These are phyloP conservation scores for Mycena capillaripes DNA, from an alignment of 768 basidiomycete genomes.

Conservation along the genomic window DNA sequence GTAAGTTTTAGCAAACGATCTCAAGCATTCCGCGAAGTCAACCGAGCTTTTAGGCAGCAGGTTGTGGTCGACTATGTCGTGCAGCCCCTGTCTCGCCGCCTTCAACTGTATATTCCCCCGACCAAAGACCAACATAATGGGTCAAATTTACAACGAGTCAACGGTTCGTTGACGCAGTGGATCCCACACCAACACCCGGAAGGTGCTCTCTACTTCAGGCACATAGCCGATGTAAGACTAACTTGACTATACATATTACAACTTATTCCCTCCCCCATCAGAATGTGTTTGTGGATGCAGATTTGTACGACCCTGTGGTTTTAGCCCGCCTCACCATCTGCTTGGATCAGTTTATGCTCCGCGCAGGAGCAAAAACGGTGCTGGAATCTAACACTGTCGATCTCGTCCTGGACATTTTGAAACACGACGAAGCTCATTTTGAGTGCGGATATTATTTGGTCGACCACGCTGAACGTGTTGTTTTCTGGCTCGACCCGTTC, in stretches of 20 bases:
- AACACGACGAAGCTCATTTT: neutral
- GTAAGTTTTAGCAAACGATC: too few species aligned
- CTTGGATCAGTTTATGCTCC: neutral
- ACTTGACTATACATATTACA: too few species aligned
- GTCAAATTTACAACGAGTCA: neutral
- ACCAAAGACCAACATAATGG: too few species aligned
- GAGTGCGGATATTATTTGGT: slow-evolving; percentile 14
- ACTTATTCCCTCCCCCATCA: neutral
- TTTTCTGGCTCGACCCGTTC: slow-evolving; percentile 7
- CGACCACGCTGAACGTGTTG: slow-evolving; percentile 1
- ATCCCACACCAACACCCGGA: slow-evolving; percentile 7
- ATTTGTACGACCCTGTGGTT: neutral
- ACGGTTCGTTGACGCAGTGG: neutral
- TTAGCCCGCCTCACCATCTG: neutral
- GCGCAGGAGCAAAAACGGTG: neutral
- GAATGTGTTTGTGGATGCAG: slow-evolving; percentile 1
- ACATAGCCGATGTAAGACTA: neutral
- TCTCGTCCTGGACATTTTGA: neutral
- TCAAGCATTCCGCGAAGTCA: too few species aligned
- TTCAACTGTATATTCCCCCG: too few species aligned
- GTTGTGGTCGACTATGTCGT: too few species aligned
- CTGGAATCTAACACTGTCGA: neutral
- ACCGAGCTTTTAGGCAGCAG: too few species aligned
- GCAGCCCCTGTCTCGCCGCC: too few species aligned
- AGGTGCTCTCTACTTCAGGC: slow-evolving; percentile 17